Percentiles rank a stretch among this genome's conserved stretches.
phyloP scores from a whole-genome alignment of 257 asterid genomes.

The Osmanthus fragrans region DNA sequence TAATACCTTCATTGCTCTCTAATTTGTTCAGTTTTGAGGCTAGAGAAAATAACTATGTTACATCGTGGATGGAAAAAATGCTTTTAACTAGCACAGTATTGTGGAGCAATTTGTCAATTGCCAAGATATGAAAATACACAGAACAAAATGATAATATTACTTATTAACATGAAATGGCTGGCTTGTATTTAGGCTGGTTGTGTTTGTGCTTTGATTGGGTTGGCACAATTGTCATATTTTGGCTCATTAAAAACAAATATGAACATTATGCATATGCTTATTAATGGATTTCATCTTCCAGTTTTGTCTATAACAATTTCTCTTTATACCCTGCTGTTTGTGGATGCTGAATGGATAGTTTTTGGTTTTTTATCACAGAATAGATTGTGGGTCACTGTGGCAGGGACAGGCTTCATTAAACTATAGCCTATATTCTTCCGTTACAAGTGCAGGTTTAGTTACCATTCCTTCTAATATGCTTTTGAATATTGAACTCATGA shows the following conservation, averaged over 20 bases:
- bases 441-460: conserved; percentile 57
- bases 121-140: neutral
- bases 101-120: neutral
- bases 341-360: conserved; percentile 6
- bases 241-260: neutral
- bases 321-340: conserved; percentile 5
- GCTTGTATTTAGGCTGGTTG: neutral
- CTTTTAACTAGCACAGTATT: neutral
- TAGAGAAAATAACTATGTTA: neutral
- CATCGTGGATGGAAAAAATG: neutral
- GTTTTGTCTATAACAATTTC: neutral
- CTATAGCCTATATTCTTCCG: conserved; percentile 52
- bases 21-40: neutral
- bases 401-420: conserved; percentile 42
- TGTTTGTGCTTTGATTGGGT: neutral
- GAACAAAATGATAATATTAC: neutral
- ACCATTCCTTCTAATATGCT: neutral
- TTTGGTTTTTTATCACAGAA: conserved; percentile 36
- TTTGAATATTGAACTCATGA: neutral
- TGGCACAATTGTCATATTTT: neutral
- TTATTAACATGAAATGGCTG: neutral
- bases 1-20: neutral
- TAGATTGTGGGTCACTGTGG: conserved; percentile 34
- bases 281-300: conserved; percentile 1
- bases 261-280: neutral